These are phyloP conservation scores for Corylus avellana DNA, from an alignment of 306 rosid genomes.

Conservation along the genomic window DNA sequence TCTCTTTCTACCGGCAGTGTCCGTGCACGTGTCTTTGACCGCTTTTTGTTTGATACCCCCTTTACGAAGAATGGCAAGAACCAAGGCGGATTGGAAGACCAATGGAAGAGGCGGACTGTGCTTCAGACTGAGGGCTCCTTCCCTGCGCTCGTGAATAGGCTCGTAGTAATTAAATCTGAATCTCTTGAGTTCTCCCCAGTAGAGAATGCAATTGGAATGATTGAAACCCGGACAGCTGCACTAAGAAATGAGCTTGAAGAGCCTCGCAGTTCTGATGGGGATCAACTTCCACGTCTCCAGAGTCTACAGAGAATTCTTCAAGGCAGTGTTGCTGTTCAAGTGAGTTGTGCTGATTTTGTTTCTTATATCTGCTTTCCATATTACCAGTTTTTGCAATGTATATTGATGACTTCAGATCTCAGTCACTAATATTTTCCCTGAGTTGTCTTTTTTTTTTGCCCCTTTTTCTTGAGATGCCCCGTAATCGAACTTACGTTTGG, in stretches of 20 bases:
- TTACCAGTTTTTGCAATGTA: not conserved
- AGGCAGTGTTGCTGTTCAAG: conserved; percentile 99
- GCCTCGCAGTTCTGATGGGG: conserved; percentile 98
- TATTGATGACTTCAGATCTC: not conserved
- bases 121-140: conserved; percentile 97
- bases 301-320: conserved; percentile 96
- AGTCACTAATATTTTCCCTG: not conserved
- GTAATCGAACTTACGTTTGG: not conserved
- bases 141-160: conserved; percentile 96
- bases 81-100: conserved; percentile 98
- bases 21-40: conserved; percentile 95
- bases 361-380: not conserved
- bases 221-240: conserved; percentile 96
- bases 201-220: conserved; percentile 99
- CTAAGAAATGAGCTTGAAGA: conserved; percentile 97
- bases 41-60: conserved; percentile 95
- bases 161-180: conserved; percentile 81
- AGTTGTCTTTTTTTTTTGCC: not conserved
- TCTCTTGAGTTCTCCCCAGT: conserved; percentile 97
- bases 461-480: not conserved
- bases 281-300: conserved; percentile 96
- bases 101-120: conserved; percentile 94
- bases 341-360: conserved; percentile 29
- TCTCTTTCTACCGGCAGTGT: conserved; percentile 94
- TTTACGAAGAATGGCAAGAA: conserved; percentile 95